A percentile compares a stretch with the other conserved stretches of the same genome.
These are phyloP conservation scores for Vitis vinifera DNA, from an alignment of 164 flowering plant genomes.

Conservation along the genomic window ASM3070453v1 NC_081823.1:25340001-25340500, in stretches of 20 bases:
- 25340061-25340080: slow-evolving; percentile 23
- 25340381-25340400: slow-evolving; percentile 22
- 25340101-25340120: slow-evolving; percentile 9
- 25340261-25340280: too few relatives aligned
- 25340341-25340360: slow-evolving; percentile 13
- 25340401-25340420: slow-evolving; percentile 28
- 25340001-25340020: slow-evolving; percentile 21
- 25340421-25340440: slow-evolving; percentile 30
- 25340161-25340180: too few relatives aligned
- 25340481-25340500: slow-evolving; percentile 29
- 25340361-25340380: slow-evolving; percentile 8
- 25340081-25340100: slow-evolving; percentile 24
- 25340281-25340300: too few relatives aligned
- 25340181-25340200: too few relatives aligned
- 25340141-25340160: slow-evolving; percentile 17
- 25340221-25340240: too few relatives aligned
- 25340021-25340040: slow-evolving; percentile 9
- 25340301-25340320: too few relatives aligned
- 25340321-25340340: too few relatives aligned
- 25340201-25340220: too few relatives aligned
- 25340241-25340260: too few relatives aligned
- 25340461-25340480: slow-evolving; percentile 15
- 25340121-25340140: slow-evolving; percentile 20
- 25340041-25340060: slow-evolving; percentile 23
- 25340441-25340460: slow-evolving; percentile 23